These are phyloP conservation scores for Rhodotorula babjevae DNA, from an alignment of 768 basidiomycete species.

Conservation along the genomic window DNA sequence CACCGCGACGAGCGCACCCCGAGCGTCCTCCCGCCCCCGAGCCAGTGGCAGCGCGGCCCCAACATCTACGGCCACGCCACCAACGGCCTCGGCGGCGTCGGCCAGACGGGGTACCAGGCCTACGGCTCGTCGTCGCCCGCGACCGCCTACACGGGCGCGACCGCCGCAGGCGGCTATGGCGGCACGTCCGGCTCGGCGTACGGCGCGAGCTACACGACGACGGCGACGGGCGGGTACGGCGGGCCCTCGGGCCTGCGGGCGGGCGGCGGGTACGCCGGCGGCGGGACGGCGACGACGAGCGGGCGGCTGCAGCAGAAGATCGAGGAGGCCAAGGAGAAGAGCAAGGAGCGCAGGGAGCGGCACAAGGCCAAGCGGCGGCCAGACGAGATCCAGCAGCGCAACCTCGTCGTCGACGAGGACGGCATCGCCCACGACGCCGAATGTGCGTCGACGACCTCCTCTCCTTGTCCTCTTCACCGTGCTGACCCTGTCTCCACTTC, in stretches of 20 bases:
- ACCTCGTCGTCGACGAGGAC: constrained; percentile 26
- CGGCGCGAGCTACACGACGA: constrained; percentile 9
- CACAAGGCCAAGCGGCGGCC: constrained; percentile 18
- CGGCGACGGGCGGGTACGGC: background rate
- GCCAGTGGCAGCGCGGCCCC: constrained; percentile 9
- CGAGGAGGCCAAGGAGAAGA: constrained; percentile 32
- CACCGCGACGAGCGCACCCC: constrained; percentile 14
- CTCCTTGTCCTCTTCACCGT: background rate
- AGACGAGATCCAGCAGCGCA: constrained; percentile 23
- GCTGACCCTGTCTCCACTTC: background rate
- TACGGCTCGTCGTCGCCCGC: background rate
- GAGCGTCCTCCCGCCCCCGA: constrained; percentile 22
- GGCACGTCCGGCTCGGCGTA: background rate
- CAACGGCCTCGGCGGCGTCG: constrained; percentile 7
- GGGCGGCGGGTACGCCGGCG: constrained; percentile 3
- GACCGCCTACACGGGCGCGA: background rate
- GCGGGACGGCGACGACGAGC: background rate
- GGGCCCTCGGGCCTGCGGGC: background rate
- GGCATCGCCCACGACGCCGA: constrained; percentile 37
- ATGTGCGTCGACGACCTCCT: constrained; percentile 12
- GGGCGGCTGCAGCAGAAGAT: constrained; percentile 26
- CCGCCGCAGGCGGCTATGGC: background rate
- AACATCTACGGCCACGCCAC: constrained; percentile 20
- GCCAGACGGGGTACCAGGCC: constrained; percentile 24
- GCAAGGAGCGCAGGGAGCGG: constrained; percentile 30